These are phyloP conservation scores for Mycosarcoma mackinlayi DNA, from an alignment of 1,284 basidiomycete species.

Conservation along the genomic window DNA sequence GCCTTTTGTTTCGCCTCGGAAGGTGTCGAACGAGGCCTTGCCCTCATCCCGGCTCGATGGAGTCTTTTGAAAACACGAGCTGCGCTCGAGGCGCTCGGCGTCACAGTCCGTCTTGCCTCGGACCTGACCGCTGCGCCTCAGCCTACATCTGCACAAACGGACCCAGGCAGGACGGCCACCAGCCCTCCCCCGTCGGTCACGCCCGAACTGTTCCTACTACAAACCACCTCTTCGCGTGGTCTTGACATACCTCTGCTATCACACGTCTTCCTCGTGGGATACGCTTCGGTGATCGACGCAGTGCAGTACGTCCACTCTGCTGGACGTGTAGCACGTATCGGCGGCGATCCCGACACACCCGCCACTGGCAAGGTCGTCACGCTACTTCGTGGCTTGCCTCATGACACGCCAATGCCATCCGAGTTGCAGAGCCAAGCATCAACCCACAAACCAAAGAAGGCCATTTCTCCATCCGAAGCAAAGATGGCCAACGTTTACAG, in stretches of 20 bases:
- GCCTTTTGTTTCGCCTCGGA: slow-evolving; percentile 61
- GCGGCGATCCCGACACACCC: slow-evolving; percentile 18
- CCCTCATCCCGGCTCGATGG: slow-evolving; percentile 62
- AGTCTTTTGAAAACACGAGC: slow-evolving; percentile 47
- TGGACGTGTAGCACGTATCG: slow-evolving; percentile 62
- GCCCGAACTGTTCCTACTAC: slow-evolving; percentile 56
- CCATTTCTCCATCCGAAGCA: slow-evolving; percentile 47
- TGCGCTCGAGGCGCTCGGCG: slow-evolving; percentile 54
- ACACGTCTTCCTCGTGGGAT: slow-evolving; percentile 64
- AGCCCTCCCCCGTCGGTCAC: not conserved
- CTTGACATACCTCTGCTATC: slow-evolving; percentile 62
- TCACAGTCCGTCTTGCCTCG: slow-evolving; percentile 48
- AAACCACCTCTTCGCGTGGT: slow-evolving; percentile 59
- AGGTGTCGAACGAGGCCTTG: slow-evolving; percentile 52
- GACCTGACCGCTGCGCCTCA: slow-evolving; percentile 2
- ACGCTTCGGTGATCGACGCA: slow-evolving; percentile 58
- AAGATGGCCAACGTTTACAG: slow-evolving; percentile 59
- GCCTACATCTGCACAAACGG: not conserved
- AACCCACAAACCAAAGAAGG: not conserved
- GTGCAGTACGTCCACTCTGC: slow-evolving; percentile 64
- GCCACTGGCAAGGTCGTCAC: slow-evolving; percentile 57
- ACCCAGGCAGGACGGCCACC: not conserved
- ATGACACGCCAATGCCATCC: slow-evolving; percentile 28
- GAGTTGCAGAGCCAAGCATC: slow-evolving; percentile 1
- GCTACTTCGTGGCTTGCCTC: slow-evolving; percentile 52